Base-by-base conservation (phyloP, 257 asterid species). In the Solanum rostratum region DNA sequence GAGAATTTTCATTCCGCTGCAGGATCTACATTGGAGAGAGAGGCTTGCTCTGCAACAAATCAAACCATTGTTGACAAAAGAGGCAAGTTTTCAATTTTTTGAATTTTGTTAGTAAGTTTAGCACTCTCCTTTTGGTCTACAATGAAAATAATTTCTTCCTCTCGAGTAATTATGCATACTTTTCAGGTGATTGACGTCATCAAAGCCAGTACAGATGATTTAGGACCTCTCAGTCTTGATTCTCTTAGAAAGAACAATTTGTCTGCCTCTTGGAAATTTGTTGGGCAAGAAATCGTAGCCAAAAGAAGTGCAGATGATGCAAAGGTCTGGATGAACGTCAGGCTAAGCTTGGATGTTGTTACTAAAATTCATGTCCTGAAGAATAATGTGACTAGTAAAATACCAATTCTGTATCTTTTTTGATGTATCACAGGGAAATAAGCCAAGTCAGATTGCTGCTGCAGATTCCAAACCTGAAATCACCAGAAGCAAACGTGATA, bases 21-120 rank as follows among this genome's bases (percentile, higher is more conserved):
- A 93, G 98, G 92, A 88, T 88, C 87, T 90, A 45, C 90, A 86
- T 86, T 95, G 98, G 98, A 90, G 94, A 89, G 92, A 91, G 94
- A 88, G 88, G 91, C 88, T 92, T 74, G 97, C 95, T 41, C 55
- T 89, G 84, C 92, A 87, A 79, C 90, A 91, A 88, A 93, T 95
- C 52, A 94, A 89, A 84, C 86, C 98, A 62, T 53, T 95, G 65
- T 89, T 94, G 73, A 89, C 93, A 27, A 91, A 89, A 85, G 97
- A 94, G 91, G 98, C 87, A 88, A 82, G 92, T 82, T 81, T 54
- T 69, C 50, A 81, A 60, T 86, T 29, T 41, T 66, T 76, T 65
- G 63, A 80, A 63, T 37, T 6, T 60, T 45, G 43, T 71, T 81
- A 45, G 30, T 79, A 63, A 59, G 49, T 24, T 76, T 53, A 73